phyloP scores from a whole-genome alignment of 202 grass and related monocot species.

The Panicum hallii region DNA sequence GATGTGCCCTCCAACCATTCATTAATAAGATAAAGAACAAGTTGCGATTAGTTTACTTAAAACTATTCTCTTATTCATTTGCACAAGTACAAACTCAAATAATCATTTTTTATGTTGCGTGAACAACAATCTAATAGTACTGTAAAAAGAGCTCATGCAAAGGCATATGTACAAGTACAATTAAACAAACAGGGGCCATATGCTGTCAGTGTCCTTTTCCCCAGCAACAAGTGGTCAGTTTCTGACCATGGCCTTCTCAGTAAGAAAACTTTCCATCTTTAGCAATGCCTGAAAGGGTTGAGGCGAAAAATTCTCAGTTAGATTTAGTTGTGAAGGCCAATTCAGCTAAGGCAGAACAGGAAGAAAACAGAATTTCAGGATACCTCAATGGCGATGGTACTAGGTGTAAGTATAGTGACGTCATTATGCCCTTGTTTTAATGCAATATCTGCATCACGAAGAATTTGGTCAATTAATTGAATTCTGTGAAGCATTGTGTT shows the following conservation, averaged over 20 bases:
- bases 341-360: not conserved
- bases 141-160: constrained; percentile 35
- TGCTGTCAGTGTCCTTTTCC: constrained; percentile 26
- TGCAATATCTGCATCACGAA: constrained; percentile 72
- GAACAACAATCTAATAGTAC: constrained; percentile 38
- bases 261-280: constrained; percentile 80
- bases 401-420: constrained; percentile 77
- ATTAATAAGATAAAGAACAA: constrained; percentile 12
- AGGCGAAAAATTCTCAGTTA: constrained; percentile 34
- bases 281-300: constrained; percentile 65
- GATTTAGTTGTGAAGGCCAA: constrained; percentile 16
- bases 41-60: constrained; percentile 24
- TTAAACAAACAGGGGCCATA: constrained; percentile 4
- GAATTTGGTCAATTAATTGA: constrained; percentile 27
- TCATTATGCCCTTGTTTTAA: constrained; percentile 77
- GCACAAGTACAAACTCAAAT: constrained; percentile 34
- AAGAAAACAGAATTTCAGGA: constrained; percentile 21
- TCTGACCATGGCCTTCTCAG: constrained; percentile 64
- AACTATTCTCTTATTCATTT: constrained; percentile 47
- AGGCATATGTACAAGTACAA: constrained; percentile 49
- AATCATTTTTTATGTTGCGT: constrained; percentile 7
- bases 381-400: constrained; percentile 88
- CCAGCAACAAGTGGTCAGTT: constrained; percentile 49
- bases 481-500: constrained; percentile 13
- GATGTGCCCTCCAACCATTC: not conserved